Percentiles rank a stretch among this genome's conserved stretches.
Conservation (phyloP, 768 basidiomycete species). For the Boletellus ananiceps region DNA sequence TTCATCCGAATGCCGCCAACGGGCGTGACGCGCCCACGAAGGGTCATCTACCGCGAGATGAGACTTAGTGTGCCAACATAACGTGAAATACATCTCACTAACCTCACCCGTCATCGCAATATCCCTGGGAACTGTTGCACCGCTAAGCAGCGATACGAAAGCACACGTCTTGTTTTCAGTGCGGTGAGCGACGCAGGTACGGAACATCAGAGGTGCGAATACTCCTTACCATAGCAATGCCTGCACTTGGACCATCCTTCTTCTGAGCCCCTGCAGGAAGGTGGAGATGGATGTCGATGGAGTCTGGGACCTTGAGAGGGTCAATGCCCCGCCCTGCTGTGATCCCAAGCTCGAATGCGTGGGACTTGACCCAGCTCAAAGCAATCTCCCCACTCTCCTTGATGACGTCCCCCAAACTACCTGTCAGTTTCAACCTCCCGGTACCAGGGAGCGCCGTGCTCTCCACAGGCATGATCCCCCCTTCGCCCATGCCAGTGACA, state of each 20-base stretch:
- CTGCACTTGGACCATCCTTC: constrained; percentile 92
- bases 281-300: constrained; percentile 83
- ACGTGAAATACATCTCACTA: constrained; percentile 7
- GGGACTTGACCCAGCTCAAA: constrained; percentile 87
- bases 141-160: constrained; percentile 79
- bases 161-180: constrained; percentile 58
- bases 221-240: constrained; percentile 71
- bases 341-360: constrained; percentile 76
- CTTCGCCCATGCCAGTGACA: constrained; percentile 85
- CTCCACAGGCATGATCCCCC: constrained; percentile 82
- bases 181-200: not conserved
- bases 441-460: constrained; percentile 72
- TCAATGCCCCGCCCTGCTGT: constrained; percentile 67
- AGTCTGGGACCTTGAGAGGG: constrained; percentile 66
- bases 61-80: not conserved
- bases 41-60: constrained; percentile 53
- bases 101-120: constrained; percentile 92
- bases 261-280: constrained; percentile 86
- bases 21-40: constrained; percentile 75
- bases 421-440: constrained; percentile 74
- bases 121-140: constrained; percentile 63
- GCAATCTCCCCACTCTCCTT: constrained; percentile 89
- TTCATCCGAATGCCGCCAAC: constrained; percentile 94
- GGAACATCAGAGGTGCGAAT: not conserved
- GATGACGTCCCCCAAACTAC: constrained; percentile 85